Percentiles rank a stretch among this genome's conserved stretches.
phyloP scores from a whole-genome alignment of 768 basidiomycete species.

The Amanita subjunquillea region DNA sequence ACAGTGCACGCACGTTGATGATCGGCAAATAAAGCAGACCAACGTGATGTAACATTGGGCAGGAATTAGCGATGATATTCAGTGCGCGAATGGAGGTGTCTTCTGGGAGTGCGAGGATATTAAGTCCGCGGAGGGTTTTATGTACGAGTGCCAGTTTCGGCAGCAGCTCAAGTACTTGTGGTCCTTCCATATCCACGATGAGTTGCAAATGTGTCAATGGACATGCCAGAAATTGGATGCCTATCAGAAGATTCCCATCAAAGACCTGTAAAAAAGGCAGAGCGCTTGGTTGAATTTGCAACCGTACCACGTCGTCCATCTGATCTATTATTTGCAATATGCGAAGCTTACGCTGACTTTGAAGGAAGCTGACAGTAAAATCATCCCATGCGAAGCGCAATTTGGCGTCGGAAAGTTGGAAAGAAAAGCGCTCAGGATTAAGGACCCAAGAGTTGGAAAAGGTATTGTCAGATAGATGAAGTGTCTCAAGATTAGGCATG shows the following conservation, averaged over 20 bases:
- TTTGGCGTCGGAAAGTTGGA: conserved; percentile 38
- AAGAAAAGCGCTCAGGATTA: conserved; percentile 24
- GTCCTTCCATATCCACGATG: conserved; percentile 25
- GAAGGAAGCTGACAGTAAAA: conserved; percentile 35
- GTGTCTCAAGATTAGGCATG: conserved; percentile 33
- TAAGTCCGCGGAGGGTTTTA: conserved; percentile 18
- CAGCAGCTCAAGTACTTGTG: conserved; percentile 20
- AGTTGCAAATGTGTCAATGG: conserved; percentile 38
- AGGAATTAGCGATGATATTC: conserved; percentile 11
- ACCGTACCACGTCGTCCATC: conserved; percentile 10
- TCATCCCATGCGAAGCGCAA: conserved; percentile 41
- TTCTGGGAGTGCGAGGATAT: conserved; percentile 20
- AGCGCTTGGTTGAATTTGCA: conserved; percentile 8
- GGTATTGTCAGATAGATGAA: conserved; percentile 30
- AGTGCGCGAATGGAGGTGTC: conserved; percentile 13
- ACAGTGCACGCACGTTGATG: conserved; percentile 12
- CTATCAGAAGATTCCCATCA: conserved; percentile 35
- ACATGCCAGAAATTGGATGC: conserved; percentile 25
- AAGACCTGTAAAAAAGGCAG: conserved; percentile 32
- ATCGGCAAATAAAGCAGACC: conserved; percentile 21
- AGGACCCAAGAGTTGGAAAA: conserved; percentile 35
- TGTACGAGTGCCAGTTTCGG: conserved; percentile 16
- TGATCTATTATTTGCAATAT: conserved; percentile 23
- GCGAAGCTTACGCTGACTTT: conserved; percentile 32
- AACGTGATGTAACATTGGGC: conserved; percentile 17